A percentile compares a stretch with the other conserved stretches of the same genome.
Evolutionary conservation across 768 basidiomycete genomes (phyloP).

Genomic region (Clitopilus passeckerianus): DNA sequence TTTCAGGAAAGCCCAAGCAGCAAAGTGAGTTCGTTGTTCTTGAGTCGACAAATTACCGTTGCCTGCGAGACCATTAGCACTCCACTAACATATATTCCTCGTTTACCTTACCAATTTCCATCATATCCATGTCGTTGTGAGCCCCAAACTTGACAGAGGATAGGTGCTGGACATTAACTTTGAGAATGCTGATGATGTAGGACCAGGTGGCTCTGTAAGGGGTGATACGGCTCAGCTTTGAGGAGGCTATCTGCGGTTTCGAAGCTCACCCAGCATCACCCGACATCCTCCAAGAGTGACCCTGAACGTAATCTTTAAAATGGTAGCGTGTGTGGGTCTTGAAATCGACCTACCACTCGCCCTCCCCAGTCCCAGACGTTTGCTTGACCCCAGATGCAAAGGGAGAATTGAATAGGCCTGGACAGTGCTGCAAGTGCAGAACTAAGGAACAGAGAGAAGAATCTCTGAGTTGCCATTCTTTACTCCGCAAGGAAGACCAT

Average conservation of each 20-base stretch:
- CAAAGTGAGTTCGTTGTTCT: conserved; percentile 53
- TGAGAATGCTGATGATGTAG: conserved; percentile 42
- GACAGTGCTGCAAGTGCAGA: conserved; percentile 39
- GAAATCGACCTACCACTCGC: conserved; percentile 30
- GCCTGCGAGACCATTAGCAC: conserved; percentile 13
- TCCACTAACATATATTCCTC: too few relatives aligned
- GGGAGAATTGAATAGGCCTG: conserved; percentile 40
- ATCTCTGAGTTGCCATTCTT: conserved; percentile 1
- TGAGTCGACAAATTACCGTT: conserved; percentile 44
- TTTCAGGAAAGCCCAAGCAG: conserved; percentile 55
- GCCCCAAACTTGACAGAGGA: conserved; percentile 38
- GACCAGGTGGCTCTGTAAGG: conserved; percentile 37
- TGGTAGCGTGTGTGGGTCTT: background rate
- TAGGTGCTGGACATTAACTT: conserved; percentile 34
- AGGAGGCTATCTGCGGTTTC: background rate
- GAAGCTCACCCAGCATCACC: conserved; percentile 31
- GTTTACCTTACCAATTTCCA: conserved; percentile 31
- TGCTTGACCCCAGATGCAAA: conserved; percentile 53
- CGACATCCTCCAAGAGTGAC: conserved; percentile 51
- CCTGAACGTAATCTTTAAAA: conserved; percentile 18
- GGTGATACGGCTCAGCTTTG: too few relatives aligned
- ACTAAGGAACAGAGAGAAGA: conserved; percentile 17
- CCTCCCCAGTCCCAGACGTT: conserved; percentile 57
- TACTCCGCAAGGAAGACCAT: too few relatives aligned
- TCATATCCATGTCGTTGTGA: conserved; percentile 61